Evolutionary conservation across 371 early-diverging fungal genomes (phyloP).

Genomic region (Umbelopsis sp.): DNA sequence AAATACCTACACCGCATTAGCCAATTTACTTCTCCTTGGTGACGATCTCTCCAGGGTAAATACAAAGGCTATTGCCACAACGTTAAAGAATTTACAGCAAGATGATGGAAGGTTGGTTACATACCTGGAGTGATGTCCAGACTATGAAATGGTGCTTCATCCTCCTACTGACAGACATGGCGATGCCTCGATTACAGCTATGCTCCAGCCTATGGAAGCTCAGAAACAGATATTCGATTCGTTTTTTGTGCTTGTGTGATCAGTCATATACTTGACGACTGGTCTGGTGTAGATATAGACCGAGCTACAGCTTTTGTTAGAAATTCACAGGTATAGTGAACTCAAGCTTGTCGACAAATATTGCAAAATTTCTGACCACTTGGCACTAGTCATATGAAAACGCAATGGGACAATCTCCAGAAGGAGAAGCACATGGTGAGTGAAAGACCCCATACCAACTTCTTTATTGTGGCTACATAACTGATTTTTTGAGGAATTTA

Average conservation of each 20-base stretch:
- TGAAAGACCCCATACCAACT: not conserved
- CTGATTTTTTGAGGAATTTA: constrained; percentile 18
- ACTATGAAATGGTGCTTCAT: constrained; percentile 21
- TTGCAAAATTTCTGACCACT: no score
- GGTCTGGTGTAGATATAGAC: constrained; percentile 76
- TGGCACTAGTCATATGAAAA: constrained; percentile 70
- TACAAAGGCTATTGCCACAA: constrained; percentile 60
- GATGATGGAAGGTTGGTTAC: constrained; percentile 71
- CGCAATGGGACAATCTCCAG: constrained; percentile 81
- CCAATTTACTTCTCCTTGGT: constrained; percentile 77
- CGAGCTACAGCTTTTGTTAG: constrained; percentile 67
- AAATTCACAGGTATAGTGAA: constrained; percentile 55
- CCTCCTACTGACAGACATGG: not conserved
- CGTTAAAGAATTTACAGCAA: constrained; percentile 70
- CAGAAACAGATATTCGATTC: constrained; percentile 89
- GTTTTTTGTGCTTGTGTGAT: constrained; percentile 89
- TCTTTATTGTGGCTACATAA: not conserved
- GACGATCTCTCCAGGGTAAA: constrained; percentile 91
- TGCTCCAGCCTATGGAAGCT: constrained; percentile 62
- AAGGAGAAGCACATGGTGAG: constrained; percentile 87
- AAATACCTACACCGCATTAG: constrained; percentile 91
- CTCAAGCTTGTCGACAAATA: not conserved
- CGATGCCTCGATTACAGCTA: constrained; percentile 47
- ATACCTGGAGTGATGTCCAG: not conserved
- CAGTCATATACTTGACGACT: constrained; percentile 85